Evolutionary conservation across 2,329 filamentous ascomycete species (phyloP).

Genomic region (Alternaria longipes): DNA sequence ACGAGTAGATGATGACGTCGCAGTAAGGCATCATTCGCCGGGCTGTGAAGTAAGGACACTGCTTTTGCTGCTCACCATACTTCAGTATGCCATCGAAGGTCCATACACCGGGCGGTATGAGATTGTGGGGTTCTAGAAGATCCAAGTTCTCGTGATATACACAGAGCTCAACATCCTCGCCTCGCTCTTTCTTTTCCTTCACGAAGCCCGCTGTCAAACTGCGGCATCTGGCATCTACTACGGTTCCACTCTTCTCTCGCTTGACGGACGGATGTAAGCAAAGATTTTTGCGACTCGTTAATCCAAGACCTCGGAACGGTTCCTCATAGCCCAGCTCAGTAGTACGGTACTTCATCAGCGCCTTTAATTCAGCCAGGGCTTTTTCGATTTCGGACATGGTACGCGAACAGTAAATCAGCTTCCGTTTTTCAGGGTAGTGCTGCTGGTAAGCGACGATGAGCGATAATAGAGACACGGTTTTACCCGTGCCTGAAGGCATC

Average conservation of each 20-base stretch:
- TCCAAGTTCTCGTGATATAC: slow-evolving; percentile 98
- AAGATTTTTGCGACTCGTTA: slow-evolving; percentile 96
- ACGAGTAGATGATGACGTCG: slow-evolving; percentile 99
- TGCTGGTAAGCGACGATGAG: slow-evolving; percentile 97
- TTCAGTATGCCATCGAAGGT: slow-evolving; percentile 87
- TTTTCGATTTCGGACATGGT: slow-evolving; percentile 99
- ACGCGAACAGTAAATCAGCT: slow-evolving; percentile 98
- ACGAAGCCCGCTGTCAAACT: slow-evolving; percentile 96
- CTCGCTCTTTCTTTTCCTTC: slow-evolving; percentile 95
- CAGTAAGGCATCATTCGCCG: slow-evolving; percentile 99
- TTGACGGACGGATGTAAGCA: slow-evolving; percentile 97
- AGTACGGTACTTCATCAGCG: slow-evolving; percentile 92
- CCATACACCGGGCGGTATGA: slow-evolving; percentile 94
- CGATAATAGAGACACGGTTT: slow-evolving; percentile 93
- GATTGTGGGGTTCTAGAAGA: slow-evolving; percentile 90
- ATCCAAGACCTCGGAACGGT: slow-evolving; percentile 88
- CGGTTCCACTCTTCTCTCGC: slow-evolving; percentile 90
- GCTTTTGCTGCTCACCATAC: slow-evolving; percentile 94
- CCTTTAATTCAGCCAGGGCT: slow-evolving; percentile 88
- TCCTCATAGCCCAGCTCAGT: slow-evolving; percentile 90
- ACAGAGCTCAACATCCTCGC: slow-evolving; percentile 93
- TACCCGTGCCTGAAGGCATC: slow-evolving; percentile 98
- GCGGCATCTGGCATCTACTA: slow-evolving; percentile 95
- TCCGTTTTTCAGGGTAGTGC: slow-evolving; percentile 89
- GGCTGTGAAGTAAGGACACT: slow-evolving; percentile 97